Base-by-base conservation (phyloP, 306 rosid species). In the Chamaecrista fasciculata region DNA sequence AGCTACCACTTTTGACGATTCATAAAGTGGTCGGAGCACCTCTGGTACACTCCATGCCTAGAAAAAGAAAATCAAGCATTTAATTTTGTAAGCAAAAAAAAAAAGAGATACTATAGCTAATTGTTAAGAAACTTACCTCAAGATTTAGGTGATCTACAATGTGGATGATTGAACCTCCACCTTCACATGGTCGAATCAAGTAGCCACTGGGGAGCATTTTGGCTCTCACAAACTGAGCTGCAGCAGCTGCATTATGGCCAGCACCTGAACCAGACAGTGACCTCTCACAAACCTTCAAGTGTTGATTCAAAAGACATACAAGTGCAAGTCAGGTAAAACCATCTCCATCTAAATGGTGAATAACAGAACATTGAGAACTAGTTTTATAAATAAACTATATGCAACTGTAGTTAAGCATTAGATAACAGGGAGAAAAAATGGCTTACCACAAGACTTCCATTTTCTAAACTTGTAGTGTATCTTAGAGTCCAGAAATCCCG, bases 401-500 rank as follows among this genome's bases (percentile, higher is more conserved):
- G 40, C 46, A 39, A 34, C 26, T 4, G 29, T 11, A 29, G n/a
- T 43, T 12, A 25, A 31, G 42, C 0, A 0, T 25, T 12, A 20
- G 25, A 68, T 8, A 47, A 39, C 4, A 37, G 46, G n/a, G 42
- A 10, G 23, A 31, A 65, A 51, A 37, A 62, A 57, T 42, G 51
- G 6, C 91, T 72, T 73, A 93, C 99, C 91, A 87, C 96, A 78
- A 95, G 87, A 84, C 97, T 95, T 55, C 96, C 97, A 21, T 91
- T 89, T 15, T 95, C 99, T 81, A 95, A 66, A 31, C 24, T 89
- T 44, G 87, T 85, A 24, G 96, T 95, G 87, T 91, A 95, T 91
- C 99, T 87, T n/a, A 95, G 80, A 53, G 99, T 95, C 99, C 99
- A 95, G 75, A 95, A 87, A 86, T 95, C 99, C 69, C 96, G 89